A percentile compares a stretch with the other conserved stretches of the same genome.
Evolutionary conservation across 495 filamentous ascomycete species (phyloP).

Genomic region (Daldinia loculata): DNA sequence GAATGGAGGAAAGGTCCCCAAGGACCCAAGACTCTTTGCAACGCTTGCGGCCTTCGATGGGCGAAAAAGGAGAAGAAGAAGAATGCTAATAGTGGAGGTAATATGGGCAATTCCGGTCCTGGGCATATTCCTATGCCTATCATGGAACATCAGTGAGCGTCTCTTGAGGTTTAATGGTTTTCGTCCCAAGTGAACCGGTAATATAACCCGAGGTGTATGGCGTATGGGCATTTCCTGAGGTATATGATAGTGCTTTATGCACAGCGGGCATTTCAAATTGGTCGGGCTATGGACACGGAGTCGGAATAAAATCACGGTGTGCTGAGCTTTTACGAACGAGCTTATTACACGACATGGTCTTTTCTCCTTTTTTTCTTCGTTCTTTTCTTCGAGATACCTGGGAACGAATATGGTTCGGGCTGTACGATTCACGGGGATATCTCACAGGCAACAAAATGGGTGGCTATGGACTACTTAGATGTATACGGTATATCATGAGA

Average conservation of each 20-base stretch:
- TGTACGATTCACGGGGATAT: slow-evolving; percentile 25
- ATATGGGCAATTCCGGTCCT: slow-evolving; percentile 12
- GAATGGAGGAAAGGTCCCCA: slow-evolving; percentile 97
- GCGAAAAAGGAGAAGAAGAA: slow-evolving; percentile 81
- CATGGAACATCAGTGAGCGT: slow-evolving; percentile 26
- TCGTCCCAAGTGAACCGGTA: slow-evolving; percentile 20
- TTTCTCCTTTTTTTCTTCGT: slow-evolving; percentile 14
- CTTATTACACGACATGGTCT: slow-evolving; percentile 4
- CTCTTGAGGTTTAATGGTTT: slow-evolving; percentile 4
- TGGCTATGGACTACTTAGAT: slow-evolving; percentile 30
- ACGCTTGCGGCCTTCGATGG: slow-evolving; percentile 92
- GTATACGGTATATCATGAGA: slow-evolving; percentile 38
- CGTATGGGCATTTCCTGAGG: slow-evolving; percentile 30
- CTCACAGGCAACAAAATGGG: slow-evolving; percentile 42
- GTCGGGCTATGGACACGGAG: slow-evolving; percentile 27
- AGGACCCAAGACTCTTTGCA: slow-evolving; percentile 96
- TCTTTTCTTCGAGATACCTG: slow-evolving; percentile 39
- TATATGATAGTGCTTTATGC: slow-evolving; percentile 31
- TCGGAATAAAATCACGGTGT: slow-evolving; percentile 36
- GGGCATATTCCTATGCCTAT: slow-evolving; percentile 21
- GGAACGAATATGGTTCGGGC: slow-evolving; percentile 18
- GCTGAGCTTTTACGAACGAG: slow-evolving; percentile 21
- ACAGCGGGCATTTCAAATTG: slow-evolving; percentile 22
- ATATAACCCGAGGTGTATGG: slow-evolving; percentile 32
- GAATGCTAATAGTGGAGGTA: slow-evolving; percentile 38